Evolutionary conservation across 257 asterid genomes (phyloP), one percentile per base, ranked within the genome.

Genomic region (Solanum appendiculatum): DNA sequence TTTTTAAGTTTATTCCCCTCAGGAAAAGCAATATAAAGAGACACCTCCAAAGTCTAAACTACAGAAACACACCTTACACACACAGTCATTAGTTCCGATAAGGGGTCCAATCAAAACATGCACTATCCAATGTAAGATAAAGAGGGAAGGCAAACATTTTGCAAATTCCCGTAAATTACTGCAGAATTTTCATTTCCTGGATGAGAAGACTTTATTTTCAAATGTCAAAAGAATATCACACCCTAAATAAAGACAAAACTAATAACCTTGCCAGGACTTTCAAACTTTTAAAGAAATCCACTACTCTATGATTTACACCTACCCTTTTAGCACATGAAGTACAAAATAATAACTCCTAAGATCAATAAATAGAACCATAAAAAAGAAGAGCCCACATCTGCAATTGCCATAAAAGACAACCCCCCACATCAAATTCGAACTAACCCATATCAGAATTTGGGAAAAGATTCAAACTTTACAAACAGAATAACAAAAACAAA

Each of bases 391-490:
- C 51, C 48, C 82, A 36, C 80, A 85, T 69, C 81, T 21, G 46
- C 87, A 66, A 73, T 36, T 73, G n/a, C 81, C 81, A 36, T 73
- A 20, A 7, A 33, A 70, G 25, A 70, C 85, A 84, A 64, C 6
- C 46, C 77, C 86, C 87, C 31, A 89, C 87, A 86, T 82, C 89
- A 39, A 74, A 74, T 74, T 74, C 46, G 21, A 75, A 75, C 83
- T 75, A 39, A 25, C 83, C 83, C 58, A 40, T 11, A 9, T 78
- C 84, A 78, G 84, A 78, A 78, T 78, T 42, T 42, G 39, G 84
- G 63, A 27, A 25, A 15, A 88, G 87, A 87, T 88, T 88, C 91
- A 68, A 90, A 88, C 89, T 91, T 86, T 9, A 86, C 7, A 36
- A 6, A 31, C n/a, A 83, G 39, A 42, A 9, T 58, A n/a, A 70